Evolutionary conservation across 108 stramenopile genomes (phyloP), one percentile per base, ranked within the genome.

Genomic region (Skeletonema grethae): DNA sequence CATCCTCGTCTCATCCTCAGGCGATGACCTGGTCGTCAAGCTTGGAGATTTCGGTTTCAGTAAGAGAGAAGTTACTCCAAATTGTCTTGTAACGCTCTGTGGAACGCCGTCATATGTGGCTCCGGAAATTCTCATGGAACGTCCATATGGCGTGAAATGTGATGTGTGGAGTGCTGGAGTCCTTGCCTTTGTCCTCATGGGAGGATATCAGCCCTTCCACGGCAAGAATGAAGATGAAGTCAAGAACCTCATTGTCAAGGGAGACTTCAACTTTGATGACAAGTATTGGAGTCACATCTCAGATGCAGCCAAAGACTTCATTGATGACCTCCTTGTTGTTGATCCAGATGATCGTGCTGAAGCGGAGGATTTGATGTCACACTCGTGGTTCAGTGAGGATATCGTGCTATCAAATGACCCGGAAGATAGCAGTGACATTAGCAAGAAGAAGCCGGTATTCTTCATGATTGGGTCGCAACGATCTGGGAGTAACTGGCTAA

Each of bases 51-150:
- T 96, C 84, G 96, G 94, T 3, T 91, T 92, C 58, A 86, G 91
- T n/a, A 64, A 86, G 56, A 59, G 59, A 46, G 73, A 63, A 34
- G 22, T 73, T 24, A 60, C 75, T 87, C 36, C 36, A 10, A 38
- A 38, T 7, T 38, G 36, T 9, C 36, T 38, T 38, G 9, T 8
- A 38, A 87, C 90, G 46, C 92, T 95, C 10, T 94, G 97, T 6
- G 98, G 98, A 20, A 95, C 96, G 11, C 86, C 92, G 6, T 99
- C 97, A 84, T 97, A 96, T 65, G 95, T 97, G 18, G 97, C 97
- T 16, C 99, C 99, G 1, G 98, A 99, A 82, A 97, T 98, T 11
- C 71, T 99, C 60, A 94, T 93, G 84, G 96, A 96, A 67, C 92
- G 88, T 18, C 65, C 76, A 59, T 98, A 98, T 88, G 96, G 96